Base-by-base conservation (phyloP, 306 rosid genomes). In the Glycine latifolia region DNA sequence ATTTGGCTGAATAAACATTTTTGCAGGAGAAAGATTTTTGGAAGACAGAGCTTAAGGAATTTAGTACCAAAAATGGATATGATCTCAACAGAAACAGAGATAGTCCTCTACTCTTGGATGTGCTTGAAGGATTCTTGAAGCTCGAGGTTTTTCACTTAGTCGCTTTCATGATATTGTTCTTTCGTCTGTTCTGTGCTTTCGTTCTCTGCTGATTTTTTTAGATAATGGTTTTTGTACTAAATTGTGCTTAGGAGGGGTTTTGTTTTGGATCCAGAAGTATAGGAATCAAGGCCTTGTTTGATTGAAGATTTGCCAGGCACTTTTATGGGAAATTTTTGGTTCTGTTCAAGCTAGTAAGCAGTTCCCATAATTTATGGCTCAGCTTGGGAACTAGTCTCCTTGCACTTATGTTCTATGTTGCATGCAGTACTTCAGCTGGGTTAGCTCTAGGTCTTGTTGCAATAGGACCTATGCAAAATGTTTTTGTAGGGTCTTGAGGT, bases 61-160 rank as follows among this genome's bases (percentile, higher is more conserved):
- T 94, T 79, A 91, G 99, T 87, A 81, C 80, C 86, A 96, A 92
- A 87, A 96, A 96, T 78, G 99, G 98, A 67, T 94, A 94, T 65
- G 99, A 96, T 85, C 96, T 93, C 49, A 93, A 93, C 85, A 83
- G 99, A 85, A 96, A 94, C 47, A 97, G 91, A 78, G 99, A 96
- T 69, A 92, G 97, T 86, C 99, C 99, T 63, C 81, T 96, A 61
- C 99, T 96, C 52, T 85, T 96, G 95, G 97, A 96, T 20, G 99
- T 96, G 79, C 99, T 96, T 43, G 97, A 96, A 87, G 99, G 99
- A 82, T 96, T 96, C 87, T 90, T 96, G 87, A 96, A 94, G 82
- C 94, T 92, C 88, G 99, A 96, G 99, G 99, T 96, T 70, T 74
- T 82, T 90, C 70, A 67, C 26, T 76, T 80, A 13, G 67, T 37